These are phyloP conservation scores for Cladochytrium tenue DNA, from an alignment of 371 early-diverging fungal species.

Conservation along the genomic window DNA sequence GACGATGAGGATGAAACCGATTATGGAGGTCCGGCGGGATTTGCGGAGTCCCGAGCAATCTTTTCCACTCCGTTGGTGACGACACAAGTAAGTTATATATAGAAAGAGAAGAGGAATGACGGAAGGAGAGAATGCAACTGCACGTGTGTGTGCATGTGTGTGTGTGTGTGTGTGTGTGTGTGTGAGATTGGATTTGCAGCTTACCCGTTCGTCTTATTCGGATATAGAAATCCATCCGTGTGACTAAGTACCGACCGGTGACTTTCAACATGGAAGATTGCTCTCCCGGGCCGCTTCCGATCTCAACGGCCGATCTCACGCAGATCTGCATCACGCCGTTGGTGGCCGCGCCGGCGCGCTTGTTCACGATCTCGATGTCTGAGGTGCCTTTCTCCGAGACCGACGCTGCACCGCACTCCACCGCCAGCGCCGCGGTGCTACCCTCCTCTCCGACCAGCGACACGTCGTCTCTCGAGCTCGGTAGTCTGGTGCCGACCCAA, in stretches of 20 bases:
- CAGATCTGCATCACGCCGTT: background rate
- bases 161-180: no score
- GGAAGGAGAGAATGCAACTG: background rate
- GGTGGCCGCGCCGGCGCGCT: background rate
- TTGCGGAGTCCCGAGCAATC: background rate
- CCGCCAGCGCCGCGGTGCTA: background rate
- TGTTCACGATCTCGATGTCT: background rate
- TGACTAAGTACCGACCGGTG: constrained; percentile 10
- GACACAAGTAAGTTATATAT: background rate
- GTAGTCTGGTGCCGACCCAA: no score
- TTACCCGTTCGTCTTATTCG: background rate
- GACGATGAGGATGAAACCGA: background rate
- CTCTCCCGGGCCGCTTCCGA: background rate
- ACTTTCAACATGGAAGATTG: constrained; percentile 15
- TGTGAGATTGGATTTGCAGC: background rate
- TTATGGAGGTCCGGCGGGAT: background rate
- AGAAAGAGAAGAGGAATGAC: background rate
- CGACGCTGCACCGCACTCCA: background rate
- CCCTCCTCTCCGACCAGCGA: background rate
- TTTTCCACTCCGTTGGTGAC: background rate
- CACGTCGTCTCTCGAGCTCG: no score
- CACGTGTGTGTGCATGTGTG: background rate
- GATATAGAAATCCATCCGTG: background rate
- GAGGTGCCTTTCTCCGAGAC: background rate
- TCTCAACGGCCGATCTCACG: background rate